These are phyloP conservation scores for Auricularia sp. DNA, from an alignment of 768 basidiomycete genomes.

Conservation along the genomic window DNA sequence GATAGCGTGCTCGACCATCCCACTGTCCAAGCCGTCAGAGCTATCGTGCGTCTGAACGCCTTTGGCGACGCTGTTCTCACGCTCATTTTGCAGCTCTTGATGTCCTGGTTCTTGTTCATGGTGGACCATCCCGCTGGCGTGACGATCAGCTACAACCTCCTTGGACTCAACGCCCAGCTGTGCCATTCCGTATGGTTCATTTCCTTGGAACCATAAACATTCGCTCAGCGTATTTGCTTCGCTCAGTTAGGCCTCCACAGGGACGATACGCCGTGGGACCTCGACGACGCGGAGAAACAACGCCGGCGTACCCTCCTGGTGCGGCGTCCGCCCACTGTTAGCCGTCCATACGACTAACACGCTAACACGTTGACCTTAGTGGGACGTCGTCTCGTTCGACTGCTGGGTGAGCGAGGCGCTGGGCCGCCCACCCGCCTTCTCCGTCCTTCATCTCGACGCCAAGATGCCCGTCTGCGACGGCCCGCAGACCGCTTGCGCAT, in stretches of 20 bases:
- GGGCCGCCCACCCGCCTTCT: slow-evolving; percentile 59
- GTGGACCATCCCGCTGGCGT: not conserved
- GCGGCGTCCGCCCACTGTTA: not conserved
- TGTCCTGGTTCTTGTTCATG: not conserved
- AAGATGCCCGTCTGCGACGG: slow-evolving; percentile 56
- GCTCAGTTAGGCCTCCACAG: not conserved
- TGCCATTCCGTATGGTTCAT: not conserved
- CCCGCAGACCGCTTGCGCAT: slow-evolving; percentile 28
- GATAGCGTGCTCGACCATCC: not conserved
- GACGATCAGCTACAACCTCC: not conserved
- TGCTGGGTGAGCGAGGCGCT: slow-evolving; percentile 12
- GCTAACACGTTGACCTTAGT: not conserved
- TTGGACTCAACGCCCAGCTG: not conserved
- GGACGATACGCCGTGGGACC: slow-evolving; percentile 1
- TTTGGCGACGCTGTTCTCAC: not conserved
- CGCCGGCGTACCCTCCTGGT: not conserved
- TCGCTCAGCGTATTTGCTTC: too few species aligned
- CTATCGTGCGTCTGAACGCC: not conserved
- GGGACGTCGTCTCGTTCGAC: not conserved
- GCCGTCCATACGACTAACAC: not conserved
- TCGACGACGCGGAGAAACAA: not conserved
- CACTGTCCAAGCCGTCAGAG: not conserved
- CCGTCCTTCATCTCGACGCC: slow-evolving; percentile 54
- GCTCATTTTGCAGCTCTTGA: not conserved
- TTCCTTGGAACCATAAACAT: too few species aligned